Base-by-base conservation (phyloP, 2,329 filamentous ascomycete genomes). In the Westerdykella ornata region DNA sequence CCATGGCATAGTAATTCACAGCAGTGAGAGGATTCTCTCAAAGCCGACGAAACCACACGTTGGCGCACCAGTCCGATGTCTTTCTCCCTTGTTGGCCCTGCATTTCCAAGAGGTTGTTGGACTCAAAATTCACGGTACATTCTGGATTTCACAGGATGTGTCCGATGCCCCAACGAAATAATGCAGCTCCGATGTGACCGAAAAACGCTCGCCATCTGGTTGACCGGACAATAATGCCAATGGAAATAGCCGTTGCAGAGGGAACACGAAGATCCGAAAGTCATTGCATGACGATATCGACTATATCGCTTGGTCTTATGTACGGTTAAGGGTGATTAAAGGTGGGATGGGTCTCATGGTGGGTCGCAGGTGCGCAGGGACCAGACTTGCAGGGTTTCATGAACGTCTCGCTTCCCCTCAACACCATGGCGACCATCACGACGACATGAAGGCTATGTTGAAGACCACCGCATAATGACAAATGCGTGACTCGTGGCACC, bases 331-430 rank as follows among this genome's bases (percentile, higher is more conserved):
- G 17, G 35, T 37, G 41, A 18, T 22, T 41, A 9, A 43, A 32
- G 39, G 43, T 39, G 7, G 18, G 16, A 34, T 37, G 30, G 39
- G 38, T 48, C 42, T 37, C 43, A 37, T 42, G 37, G 37, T 47
- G 44, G 52, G 45, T 45, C 42, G 20, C 29, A 41, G 29, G 31
- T 13, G 47, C 47, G 47, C 42, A 39, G 39, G 37, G n/a, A 37
- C 38, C 37, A 46, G 38, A 48, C 52, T 29, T 30, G 42, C 36
- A 42, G 16, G 40, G 49, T 54, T 54, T 54, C 52, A 54, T 40
- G 9, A 32, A 13, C 38, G 52, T 54, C 50, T 48, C 50, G 48
- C 38, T 19, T 30, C 30, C n/a, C 38, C 32, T 39, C 48, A 46
- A 38, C 44, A 43, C 33, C 42, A 47, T 38, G 39, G 29, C 15